Percentiles rank a stretch among this genome's conserved stretches.
phyloP scores from a whole-genome alignment of 1,284 basidiomycete species.

The Somion occarium region DNA sequence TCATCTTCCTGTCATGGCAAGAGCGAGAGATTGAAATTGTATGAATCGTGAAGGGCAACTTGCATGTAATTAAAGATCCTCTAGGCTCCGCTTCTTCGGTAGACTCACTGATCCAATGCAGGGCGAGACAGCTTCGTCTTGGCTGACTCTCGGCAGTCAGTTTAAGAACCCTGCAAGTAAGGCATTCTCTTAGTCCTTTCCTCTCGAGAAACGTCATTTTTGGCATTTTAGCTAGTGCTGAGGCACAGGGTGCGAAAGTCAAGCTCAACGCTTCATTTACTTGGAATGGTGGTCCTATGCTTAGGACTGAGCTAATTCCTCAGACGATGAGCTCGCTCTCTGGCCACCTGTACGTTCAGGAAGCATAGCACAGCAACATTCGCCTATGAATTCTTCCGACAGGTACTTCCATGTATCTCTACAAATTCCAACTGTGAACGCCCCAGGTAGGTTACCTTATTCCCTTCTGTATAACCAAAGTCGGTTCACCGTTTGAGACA shows the following conservation, averaged over 20 bases:
- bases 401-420: conserved; percentile 22
- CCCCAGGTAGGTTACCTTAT: conserved; percentile 14
- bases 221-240: conserved; percentile 12
- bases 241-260: conserved; percentile 23
- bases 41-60: conserved; percentile 15
- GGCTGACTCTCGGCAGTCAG: conserved; percentile 21
- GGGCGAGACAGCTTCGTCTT: conserved; percentile 23
- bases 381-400: not conserved
- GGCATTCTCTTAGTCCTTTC: conserved; percentile 4
- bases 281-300: conserved; percentile 25
- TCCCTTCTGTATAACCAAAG: not conserved
- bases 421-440: conserved; percentile 23
- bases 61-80: conserved; percentile 11
- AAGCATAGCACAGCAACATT: too few species aligned
- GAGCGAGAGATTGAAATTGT: not conserved
- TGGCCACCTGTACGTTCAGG: conserved; percentile 16
- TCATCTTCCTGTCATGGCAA: too few species aligned
- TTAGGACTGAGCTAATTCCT: conserved; percentile 23
- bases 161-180: conserved; percentile 23
- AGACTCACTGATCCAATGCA: conserved; percentile 2
- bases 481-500: conserved; percentile 2
- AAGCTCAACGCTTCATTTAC: conserved; percentile 21
- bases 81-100: too few species aligned
- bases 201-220: not conserved
- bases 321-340: conserved; percentile 21